phyloP scores from a whole-genome alignment of 306 rosid species.

The Parietaria judaica region DNA sequence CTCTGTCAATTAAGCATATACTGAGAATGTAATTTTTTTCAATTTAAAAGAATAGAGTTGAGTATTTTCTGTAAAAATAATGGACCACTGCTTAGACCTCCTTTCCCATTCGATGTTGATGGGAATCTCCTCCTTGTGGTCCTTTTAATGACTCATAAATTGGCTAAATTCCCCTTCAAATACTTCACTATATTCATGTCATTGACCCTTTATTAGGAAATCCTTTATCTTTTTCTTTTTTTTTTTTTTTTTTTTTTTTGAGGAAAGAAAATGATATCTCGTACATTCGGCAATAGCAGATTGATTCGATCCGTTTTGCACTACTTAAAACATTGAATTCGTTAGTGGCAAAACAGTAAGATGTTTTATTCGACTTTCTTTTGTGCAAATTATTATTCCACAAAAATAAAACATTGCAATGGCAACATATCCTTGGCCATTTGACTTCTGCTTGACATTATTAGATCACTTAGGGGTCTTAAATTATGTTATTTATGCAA shows the following conservation, averaged over 20 bases:
- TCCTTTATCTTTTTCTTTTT: not conserved
- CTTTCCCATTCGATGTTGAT: constrained; percentile 5
- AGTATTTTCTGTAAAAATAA: too few species aligned
- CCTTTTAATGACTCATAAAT: not conserved
- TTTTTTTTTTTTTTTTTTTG: not conserved
- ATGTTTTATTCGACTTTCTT: too few species aligned
- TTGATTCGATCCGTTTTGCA: constrained; percentile 1
- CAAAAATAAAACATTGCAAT: too few species aligned
- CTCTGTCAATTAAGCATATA: too few species aligned
- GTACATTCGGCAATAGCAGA: not conserved
- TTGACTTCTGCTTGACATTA: too few species aligned
- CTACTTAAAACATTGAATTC: constrained; percentile 7
- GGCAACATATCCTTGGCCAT: too few species aligned
- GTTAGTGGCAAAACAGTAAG: too few species aligned
- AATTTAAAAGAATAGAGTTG: too few species aligned
- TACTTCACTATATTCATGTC: not conserved
- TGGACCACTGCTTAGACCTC: constrained; percentile 10
- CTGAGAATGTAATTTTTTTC: too few species aligned
- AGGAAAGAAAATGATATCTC: not conserved
- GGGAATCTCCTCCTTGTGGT: constrained; percentile 16
- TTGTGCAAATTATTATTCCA: not conserved
- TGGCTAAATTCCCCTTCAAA: not conserved
- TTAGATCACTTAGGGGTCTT: too few species aligned
- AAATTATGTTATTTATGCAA: too few species aligned
- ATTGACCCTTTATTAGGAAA: too few species aligned